phyloP scores from a whole-genome alignment of 352 stramenopile species.

The Pythium vanterpoolii region DNA sequence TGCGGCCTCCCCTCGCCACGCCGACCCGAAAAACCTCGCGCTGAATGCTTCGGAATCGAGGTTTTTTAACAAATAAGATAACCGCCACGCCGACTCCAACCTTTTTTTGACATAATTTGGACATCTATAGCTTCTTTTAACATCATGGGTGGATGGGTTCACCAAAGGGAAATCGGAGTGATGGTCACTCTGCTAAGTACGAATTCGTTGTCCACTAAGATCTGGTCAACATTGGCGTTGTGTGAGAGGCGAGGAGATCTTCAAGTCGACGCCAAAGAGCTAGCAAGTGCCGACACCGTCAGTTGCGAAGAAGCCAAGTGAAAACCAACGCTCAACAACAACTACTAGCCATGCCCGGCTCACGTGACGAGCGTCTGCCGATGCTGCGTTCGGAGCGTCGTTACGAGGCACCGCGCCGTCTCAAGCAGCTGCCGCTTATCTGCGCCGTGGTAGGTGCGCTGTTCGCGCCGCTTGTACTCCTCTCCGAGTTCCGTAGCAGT shows the following conservation, averaged over 20 bases:
- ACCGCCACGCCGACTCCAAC: neutral
- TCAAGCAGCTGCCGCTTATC: constrained; percentile 33
- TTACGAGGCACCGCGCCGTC: constrained; percentile 13
- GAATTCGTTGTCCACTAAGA: no score
- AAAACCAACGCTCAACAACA: neutral
- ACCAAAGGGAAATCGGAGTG: neutral
- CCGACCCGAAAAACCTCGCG: constrained; percentile 12
- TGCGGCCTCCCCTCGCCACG: constrained; percentile 6
- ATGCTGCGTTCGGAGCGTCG: constrained; percentile 23
- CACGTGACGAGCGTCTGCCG: constrained; percentile 24
- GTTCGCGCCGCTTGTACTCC: constrained; percentile 30
- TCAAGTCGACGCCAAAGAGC: neutral
- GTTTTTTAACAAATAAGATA: constrained; percentile 5
- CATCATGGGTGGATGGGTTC: constrained; percentile 2
- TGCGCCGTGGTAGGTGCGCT: constrained; percentile 31
- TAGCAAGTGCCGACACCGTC: neutral
- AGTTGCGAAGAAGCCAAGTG: neutral
- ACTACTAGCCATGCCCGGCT: neutral
- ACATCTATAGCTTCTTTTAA: neutral
- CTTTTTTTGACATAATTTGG: constrained; percentile 5
- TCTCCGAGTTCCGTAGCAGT: constrained; percentile 24
- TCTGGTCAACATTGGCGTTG: constrained; percentile 2
- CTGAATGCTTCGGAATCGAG: neutral
- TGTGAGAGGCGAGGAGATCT: neutral
- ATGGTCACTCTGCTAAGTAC: constrained; percentile 14